Evolutionary conservation across 495 filamentous ascomycete genomes (phyloP).

Genomic region (Penicillium dipodomyicola): DNA sequence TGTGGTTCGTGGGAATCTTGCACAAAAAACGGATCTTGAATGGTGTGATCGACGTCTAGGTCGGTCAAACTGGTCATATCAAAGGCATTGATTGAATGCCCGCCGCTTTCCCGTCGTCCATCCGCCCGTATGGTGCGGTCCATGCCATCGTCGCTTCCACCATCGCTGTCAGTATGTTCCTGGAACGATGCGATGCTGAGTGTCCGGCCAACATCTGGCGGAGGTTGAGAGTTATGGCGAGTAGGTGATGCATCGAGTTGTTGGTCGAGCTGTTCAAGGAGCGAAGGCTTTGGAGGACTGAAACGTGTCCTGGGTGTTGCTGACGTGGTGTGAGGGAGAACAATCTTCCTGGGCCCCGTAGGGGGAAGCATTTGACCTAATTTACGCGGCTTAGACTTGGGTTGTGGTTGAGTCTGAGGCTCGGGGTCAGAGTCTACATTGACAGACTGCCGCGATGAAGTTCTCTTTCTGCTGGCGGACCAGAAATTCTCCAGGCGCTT

Average conservation of each 20-base stretch:
- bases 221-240: conserved; percentile 33
- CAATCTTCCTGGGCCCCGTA: conserved; percentile 34
- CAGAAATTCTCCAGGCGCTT: conserved; percentile 44
- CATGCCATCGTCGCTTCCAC: conserved; percentile 21
- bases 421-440: conserved; percentile 4
- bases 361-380: conserved; percentile 34
- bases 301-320: conserved; percentile 45
- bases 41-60: conserved; percentile 33
- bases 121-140: conserved; percentile 27
- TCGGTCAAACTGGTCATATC: conserved; percentile 39
- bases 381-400: conserved; percentile 24
- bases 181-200: conserved; percentile 24
- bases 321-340: conserved; percentile 39
- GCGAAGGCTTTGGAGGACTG: conserved; percentile 45
- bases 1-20: neutral
- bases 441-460: conserved; percentile 9
- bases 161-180: conserved; percentile 27
- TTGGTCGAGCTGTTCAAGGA: conserved; percentile 42
- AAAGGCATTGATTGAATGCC: conserved; percentile 33
- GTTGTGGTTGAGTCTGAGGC: conserved; percentile 18
- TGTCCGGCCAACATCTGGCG: conserved; percentile 28
- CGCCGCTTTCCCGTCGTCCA: conserved; percentile 27
- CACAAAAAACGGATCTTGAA: conserved; percentile 36
- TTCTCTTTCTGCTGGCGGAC: conserved; percentile 37
- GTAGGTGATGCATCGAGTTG: conserved; percentile 44